phyloP scores from a whole-genome alignment of 2,329 filamentous ascomycete species.

The Xylariaceae sp. region DNA sequence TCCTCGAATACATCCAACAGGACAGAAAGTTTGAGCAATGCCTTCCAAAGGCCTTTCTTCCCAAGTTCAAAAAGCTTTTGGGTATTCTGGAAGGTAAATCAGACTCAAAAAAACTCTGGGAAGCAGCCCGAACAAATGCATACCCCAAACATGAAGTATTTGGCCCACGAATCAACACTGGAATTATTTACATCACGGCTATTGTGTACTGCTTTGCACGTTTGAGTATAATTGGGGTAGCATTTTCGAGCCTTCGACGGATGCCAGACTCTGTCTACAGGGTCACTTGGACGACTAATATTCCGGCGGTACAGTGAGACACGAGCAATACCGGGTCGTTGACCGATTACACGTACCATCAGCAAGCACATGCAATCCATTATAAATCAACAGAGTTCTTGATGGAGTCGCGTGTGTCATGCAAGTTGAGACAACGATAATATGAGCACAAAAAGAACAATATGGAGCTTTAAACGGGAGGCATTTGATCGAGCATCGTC shows the following conservation, averaged over 20 bases:
- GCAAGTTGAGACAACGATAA: too few relatives aligned
- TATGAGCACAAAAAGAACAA: too few relatives aligned
- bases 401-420: too few relatives aligned
- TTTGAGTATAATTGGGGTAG: slow-evolving; percentile 4
- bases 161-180: neutral
- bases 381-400: too few relatives aligned
- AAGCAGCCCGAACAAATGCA: slow-evolving; percentile 1
- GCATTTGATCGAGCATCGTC: too few relatives aligned
- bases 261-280: slow-evolving; percentile 16
- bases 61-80: neutral
- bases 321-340: neutral
- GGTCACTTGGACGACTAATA: slow-evolving; percentile 2
- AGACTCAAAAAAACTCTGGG: slow-evolving; percentile 2
- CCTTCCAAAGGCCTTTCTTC: neutral
- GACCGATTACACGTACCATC: too few relatives aligned
- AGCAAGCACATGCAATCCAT: too few relatives aligned
- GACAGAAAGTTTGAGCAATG: neutral
- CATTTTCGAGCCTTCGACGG: slow-evolving; percentile 7
- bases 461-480: too few relatives aligned
- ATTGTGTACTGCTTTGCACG: slow-evolving; percentile 9
- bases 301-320: slow-evolving; percentile 6
- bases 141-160: slow-evolving; percentile 6
- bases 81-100: neutral
- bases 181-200: slow-evolving; percentile 4
- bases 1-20: neutral